Base-by-base conservation (phyloP, 805 yeast species). In the Candida ponderosae region DNA sequence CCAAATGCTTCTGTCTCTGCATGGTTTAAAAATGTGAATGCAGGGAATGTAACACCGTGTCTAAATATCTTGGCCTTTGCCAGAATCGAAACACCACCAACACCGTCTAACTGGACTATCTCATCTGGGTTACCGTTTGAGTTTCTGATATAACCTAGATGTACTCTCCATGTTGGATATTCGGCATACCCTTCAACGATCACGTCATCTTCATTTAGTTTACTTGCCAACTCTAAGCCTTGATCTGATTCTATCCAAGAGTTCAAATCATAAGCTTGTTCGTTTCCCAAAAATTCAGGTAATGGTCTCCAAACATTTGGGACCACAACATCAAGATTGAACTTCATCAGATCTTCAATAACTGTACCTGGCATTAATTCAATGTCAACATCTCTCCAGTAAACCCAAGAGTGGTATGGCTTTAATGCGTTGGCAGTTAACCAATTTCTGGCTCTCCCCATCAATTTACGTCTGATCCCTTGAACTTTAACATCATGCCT, bases 301-400 rank as follows among this genome's bases (percentile, higher is more conserved):
- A 93, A 68, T 2, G 97, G 98, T 50, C 98, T 72, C 98, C 98
- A 93, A 26, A 93, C 96, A 53, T 93, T 87, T 21, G 87, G 95
- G 29, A 81, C 72, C 57, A 84, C 68, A 14, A 84, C 82, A 52
- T 84, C 95, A 53, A 69, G 79, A 45, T 74, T 72, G 43, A 66
- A 67, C 44, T 72, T 69, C 90, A 84, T 83, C 60, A 84, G 64
- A 51, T 73, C 79, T 57, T 84, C 79, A 42, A 84, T 74, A 34
- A 84, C 80, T 31, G 79, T 68, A 6, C 86, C 87, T 0, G 90
- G 89, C 46, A 84, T 77, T n/a, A 82, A 68, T 52, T 84, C 95
- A 35, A 84, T 78, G 53, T 84, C 95, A 2, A 76, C 93, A 57
- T 84, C 95, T 64, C 95, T 70, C 95, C 95, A 84, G 54, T 83